These are phyloP conservation scores for Tardiomyces depauwii DNA, from an alignment of 1,139 yeast genomes.

Conservation along the genomic window DNA sequence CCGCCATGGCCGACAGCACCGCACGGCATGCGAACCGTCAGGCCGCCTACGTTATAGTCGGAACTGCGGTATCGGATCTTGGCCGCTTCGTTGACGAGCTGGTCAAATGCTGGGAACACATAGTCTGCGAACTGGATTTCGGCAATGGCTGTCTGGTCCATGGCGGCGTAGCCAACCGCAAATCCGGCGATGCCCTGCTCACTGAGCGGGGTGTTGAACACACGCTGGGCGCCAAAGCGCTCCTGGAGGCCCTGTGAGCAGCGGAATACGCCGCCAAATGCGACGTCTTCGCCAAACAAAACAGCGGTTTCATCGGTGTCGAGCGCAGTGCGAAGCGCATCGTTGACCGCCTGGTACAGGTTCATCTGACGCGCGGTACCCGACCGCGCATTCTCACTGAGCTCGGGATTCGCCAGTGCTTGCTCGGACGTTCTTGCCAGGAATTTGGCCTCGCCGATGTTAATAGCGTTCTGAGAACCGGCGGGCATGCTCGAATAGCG, in stretches of 20 bases:
- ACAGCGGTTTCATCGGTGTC: constrained; percentile 27
- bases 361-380: constrained; percentile 21
- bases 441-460: constrained; percentile 18
- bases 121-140: constrained; percentile 29
- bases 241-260: constrained; percentile 29
- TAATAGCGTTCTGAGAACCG: constrained; percentile 5
- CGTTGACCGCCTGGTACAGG: constrained; percentile 25
- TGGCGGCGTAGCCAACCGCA: constrained; percentile 27
- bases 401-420: constrained; percentile 13
- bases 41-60: constrained; percentile 23
- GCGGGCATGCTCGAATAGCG: neutral
- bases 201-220: constrained; percentile 27
- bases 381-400: constrained; percentile 7
- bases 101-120: constrained; percentile 30
- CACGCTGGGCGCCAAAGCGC: constrained; percentile 26
- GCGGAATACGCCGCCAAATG: constrained; percentile 30
- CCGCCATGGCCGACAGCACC: constrained; percentile 30
- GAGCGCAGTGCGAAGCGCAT: constrained; percentile 24
- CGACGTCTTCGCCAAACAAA: constrained; percentile 27
- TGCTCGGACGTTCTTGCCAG: constrained; percentile 13
- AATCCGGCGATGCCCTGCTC: constrained; percentile 29
- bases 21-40: constrained; percentile 28
- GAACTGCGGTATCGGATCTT: constrained; percentile 24
- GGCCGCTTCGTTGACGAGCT: constrained; percentile 29
- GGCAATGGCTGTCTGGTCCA: constrained; percentile 28